Base-by-base conservation (phyloP, 352 stramenopile species). In the Phytophthora rubi region DNA sequence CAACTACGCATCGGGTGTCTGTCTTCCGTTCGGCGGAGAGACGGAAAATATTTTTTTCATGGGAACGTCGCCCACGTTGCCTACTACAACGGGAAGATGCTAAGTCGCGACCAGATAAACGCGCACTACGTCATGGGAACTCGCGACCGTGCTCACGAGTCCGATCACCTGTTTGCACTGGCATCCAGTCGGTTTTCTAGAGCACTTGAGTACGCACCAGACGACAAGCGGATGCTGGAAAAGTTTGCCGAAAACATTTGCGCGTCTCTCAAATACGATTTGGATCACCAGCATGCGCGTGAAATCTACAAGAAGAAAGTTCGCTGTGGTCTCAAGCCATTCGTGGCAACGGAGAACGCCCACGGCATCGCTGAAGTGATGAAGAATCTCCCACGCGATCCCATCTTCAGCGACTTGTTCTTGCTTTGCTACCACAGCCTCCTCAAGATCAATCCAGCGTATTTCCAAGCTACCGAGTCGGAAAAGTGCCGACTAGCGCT, bases 21-120 rank as follows among this genome's bases (percentile, higher is more conserved):
- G 16, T 93, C 83, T 7, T 86, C 82, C 1, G 76, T 79, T 6
- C 76, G 79, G 7, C 83, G 82, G 4, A 76, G 70, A 32, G 85
- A 96, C 47, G 87, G 88, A 12, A 96, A 95, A 39, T 82, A 93
- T 56, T 97, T 93, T 70, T 97, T 97, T 65, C 78, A 92, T 16
- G 92, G 92, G 3, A 64, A 70, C 12, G 83, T 97, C 28, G 88
- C 88, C 16, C 91, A 97, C 55, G 86, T 98, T 6, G 89, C 88
- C 10, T 95, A 92, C 57, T 98, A 95, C 77, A 87, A 85, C 37
- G 76, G 76, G 7, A 61, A 70, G 8, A 66, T 71, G 6, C 57
- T 98, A 16, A 83, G 60, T 48, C 80, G 81, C 0, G 91, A 97
- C 35, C 70, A 87, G 57, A 66, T 98, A 23, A 90, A 92, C 30